phyloP scores from a whole-genome alignment of 1,284 basidiomycete species.

The Mycena sp. region DNA sequence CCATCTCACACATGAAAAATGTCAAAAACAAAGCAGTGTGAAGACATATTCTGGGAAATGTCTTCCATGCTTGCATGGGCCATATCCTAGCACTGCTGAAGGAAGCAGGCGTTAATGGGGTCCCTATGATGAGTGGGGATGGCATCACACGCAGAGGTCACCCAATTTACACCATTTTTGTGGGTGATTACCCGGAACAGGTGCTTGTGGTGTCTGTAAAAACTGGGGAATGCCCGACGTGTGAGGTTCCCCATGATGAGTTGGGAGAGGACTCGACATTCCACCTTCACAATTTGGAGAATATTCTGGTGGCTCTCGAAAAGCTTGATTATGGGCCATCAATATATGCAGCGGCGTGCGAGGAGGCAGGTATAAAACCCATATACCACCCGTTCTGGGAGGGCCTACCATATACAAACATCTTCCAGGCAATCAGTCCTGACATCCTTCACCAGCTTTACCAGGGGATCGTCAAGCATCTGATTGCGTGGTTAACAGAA shows the following conservation, averaged over 20 bases:
- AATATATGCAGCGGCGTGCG: constrained; percentile 20
- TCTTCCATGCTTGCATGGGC: neutral
- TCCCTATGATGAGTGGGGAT: neutral
- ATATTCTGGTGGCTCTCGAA: constrained; percentile 36
- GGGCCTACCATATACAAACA: constrained; percentile 42
- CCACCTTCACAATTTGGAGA: constrained; percentile 10
- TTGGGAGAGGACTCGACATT: constrained; percentile 16
- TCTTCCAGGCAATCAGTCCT: constrained; percentile 47
- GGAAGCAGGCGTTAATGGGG: neutral
- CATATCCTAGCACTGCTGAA: neutral
- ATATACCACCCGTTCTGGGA: constrained; percentile 48
- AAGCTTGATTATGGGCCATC: constrained; percentile 41
- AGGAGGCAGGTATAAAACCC: constrained; percentile 31
- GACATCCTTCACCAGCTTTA: constrained; percentile 51
- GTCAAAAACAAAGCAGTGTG: constrained; percentile 40
- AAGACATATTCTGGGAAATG: constrained; percentile 40
- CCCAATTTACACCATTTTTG: neutral
- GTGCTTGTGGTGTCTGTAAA: neutral
- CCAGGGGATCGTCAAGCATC: constrained; percentile 39
- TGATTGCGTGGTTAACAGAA: constrained; percentile 42
- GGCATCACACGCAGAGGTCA: neutral
- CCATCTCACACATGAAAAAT: constrained; percentile 42
- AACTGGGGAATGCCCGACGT: neutral
- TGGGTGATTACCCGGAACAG: constrained; percentile 6
- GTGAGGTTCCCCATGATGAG: constrained; percentile 9